A percentile compares a stretch with the other conserved stretches of the same genome.
Conservation (phyloP, 371 early-diverging fungal genomes). For the Furculomyces boomerangus region DNA sequence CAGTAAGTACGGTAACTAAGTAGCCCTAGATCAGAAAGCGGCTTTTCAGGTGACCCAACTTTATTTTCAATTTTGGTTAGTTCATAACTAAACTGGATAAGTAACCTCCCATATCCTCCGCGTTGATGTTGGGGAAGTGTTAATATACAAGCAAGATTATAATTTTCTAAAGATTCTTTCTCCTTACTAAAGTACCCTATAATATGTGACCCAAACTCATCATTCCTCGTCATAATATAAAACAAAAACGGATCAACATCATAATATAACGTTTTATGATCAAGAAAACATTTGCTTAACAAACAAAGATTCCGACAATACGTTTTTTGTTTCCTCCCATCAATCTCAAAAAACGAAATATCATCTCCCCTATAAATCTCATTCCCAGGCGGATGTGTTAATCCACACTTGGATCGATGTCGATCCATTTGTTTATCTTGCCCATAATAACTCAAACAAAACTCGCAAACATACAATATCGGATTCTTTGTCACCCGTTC, state of each 20-base stretch:
- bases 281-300: conserved; percentile 91
- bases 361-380: conserved; percentile 79
- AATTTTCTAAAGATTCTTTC: conserved; percentile 85
- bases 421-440: conserved; percentile 40
- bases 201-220: conserved; percentile 70
- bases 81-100: conserved; percentile 97
- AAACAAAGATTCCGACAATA: conserved; percentile 85
- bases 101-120: conserved; percentile 90
- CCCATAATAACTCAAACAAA: conserved; percentile 70
- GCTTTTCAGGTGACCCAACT: conserved; percentile 97
- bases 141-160: conserved; percentile 99
- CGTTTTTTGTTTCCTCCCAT: conserved; percentile 70
- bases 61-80: conserved; percentile 90
- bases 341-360: conserved; percentile 83
- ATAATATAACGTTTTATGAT: conserved; percentile 99
- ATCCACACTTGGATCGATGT: conserved; percentile 60
- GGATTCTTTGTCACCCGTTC: conserved; percentile 50
- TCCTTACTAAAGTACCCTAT: conserved; percentile 99
- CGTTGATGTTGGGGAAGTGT: conserved; percentile 98
- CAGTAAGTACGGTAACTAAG: conserved; percentile 93
- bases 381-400: conserved; percentile 87
- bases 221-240: conserved; percentile 79
- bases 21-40: conserved; percentile 96
- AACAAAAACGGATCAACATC: conserved; percentile 99
- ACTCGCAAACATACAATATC: conserved; percentile 82